Percentiles rank a stretch among this genome's conserved stretches.
These are phyloP conservation scores for Dryas octopetala DNA, from an alignment of 306 rosid genomes.

Conservation along the genomic window DNA sequence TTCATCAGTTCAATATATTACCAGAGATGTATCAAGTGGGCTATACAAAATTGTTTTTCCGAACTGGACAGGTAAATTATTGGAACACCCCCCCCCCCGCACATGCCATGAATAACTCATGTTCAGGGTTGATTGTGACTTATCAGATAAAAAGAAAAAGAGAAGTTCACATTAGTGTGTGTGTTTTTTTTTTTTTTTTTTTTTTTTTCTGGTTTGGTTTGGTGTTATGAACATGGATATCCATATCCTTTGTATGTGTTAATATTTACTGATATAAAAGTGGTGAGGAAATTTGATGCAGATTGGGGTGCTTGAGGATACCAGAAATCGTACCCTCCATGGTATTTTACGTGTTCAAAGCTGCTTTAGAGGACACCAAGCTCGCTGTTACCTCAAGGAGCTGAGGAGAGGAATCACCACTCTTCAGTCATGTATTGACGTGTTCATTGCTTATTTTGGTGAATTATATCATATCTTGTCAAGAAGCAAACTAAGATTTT, in stretches of 20 bases:
- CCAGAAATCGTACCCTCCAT: conserved; percentile 91
- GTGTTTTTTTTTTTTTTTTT: neutral
- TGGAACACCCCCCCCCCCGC: no score
- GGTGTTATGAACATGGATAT: neutral
- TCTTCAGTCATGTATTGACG: conserved; percentile 82
- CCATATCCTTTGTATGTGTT: neutral
- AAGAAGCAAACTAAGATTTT: conserved; percentile 18
- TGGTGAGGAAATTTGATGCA: conserved; percentile 33
- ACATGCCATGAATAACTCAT: no score
- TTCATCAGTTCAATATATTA: conserved; percentile 93
- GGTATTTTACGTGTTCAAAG: conserved; percentile 92
- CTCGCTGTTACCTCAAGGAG: conserved; percentile 63
- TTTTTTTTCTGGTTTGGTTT: neutral
- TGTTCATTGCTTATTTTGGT: conserved; percentile 21
- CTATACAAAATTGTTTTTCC: conserved; percentile 93
- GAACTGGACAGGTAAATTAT: conserved; percentile 89
- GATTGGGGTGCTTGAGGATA: conserved; percentile 98
- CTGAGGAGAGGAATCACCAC: conserved; percentile 63
- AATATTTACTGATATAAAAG: neutral
- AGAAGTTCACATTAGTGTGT: neutral
- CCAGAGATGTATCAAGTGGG: conserved; percentile 99
- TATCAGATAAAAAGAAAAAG: no score
- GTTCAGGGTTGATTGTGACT: no score
- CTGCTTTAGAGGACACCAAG: conserved; percentile 94
- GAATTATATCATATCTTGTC: conserved; percentile 31